Conservation (phyloP, 2,329 filamentous ascomycete genomes). For the Pseudogymnoascus verrucosus region DNA sequence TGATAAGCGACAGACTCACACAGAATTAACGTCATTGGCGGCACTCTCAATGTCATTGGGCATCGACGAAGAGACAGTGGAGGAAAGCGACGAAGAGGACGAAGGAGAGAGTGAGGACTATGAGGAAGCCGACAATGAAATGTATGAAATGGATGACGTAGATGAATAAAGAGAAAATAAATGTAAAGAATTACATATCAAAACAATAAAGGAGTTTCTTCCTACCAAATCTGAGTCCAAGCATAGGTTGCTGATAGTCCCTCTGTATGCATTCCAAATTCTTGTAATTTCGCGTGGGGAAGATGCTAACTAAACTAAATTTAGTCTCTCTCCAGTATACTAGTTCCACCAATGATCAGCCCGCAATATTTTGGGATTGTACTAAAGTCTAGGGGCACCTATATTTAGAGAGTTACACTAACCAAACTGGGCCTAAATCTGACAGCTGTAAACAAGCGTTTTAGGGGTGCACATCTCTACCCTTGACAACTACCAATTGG, state of each 20-base stretch:
- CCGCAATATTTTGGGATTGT: neutral
- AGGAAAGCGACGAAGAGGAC: neutral
- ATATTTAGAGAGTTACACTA: neutral
- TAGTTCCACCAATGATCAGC: neutral
- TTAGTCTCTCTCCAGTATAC: neutral
- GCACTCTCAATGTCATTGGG: slow-evolving; percentile 6
- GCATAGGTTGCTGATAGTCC: neutral
- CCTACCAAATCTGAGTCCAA: neutral
- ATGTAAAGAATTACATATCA: neutral
- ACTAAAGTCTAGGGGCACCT: neutral
- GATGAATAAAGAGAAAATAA: neutral
- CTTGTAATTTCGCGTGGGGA: neutral
- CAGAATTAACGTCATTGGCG: neutral
- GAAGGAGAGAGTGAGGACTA: neutral
- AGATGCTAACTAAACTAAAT: neutral
- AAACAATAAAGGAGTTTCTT: neutral
- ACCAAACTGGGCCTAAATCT: neutral
- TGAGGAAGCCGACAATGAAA: neutral
- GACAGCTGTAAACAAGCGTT: neutral
- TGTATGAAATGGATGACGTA: neutral
- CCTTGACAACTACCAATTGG: neutral
- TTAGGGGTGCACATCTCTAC: neutral
- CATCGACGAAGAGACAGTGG: neutral
- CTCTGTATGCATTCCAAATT: neutral
- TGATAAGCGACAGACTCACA: neutral